Evolutionary conservation across 2,329 filamentous ascomycete genomes (phyloP).

Genomic region (Macrophomina tecta): DNA sequence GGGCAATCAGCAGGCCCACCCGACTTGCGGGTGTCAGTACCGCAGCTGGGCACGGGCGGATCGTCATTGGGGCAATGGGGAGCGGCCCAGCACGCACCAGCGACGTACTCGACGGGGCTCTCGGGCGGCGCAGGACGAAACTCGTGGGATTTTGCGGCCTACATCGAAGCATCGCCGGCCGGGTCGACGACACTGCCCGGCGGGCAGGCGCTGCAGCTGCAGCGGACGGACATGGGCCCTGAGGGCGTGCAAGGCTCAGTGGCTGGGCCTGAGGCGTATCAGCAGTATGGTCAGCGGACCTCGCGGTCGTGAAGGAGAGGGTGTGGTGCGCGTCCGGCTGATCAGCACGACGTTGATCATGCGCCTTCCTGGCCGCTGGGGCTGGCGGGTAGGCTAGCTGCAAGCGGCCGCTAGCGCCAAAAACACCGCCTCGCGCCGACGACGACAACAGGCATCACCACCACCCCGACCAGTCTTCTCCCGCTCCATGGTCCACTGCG

Average conservation of each 20-base stretch:
- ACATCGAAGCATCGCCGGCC: conserved; percentile 38
- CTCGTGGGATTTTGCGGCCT: conserved; percentile 44
- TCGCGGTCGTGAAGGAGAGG: conserved; percentile 41
- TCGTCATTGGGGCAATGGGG: conserved; percentile 40
- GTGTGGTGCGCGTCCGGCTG: conserved; percentile 27
- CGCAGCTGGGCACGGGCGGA: conserved; percentile 43
- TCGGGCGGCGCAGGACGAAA: conserved; percentile 38
- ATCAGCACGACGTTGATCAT: conserved; percentile 26
- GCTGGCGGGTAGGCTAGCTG: conserved; percentile 21
- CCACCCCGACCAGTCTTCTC: neutral
- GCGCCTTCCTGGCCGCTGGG: conserved; percentile 14
- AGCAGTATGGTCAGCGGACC: conserved; percentile 45
- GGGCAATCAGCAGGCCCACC: conserved; percentile 42
- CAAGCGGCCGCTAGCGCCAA: conserved; percentile 9
- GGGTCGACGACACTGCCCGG: conserved; percentile 33
- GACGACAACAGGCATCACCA: conserved; percentile 21
- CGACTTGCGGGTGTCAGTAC: conserved; percentile 37
- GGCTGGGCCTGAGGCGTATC: conserved; percentile 37
- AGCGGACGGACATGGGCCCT: conserved; percentile 17
- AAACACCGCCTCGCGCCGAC: conserved; percentile 10
- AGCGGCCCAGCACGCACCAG: conserved; percentile 28
- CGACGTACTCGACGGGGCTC: conserved; percentile 35
- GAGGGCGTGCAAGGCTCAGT: conserved; percentile 15
- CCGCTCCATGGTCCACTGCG: neutral
- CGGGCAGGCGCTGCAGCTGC: conserved; percentile 36